Percentiles rank a stretch among this genome's conserved stretches.
phyloP scores from a whole-genome alignment of 1,284 basidiomycete genomes.

The Polyporus tsugae region DNA sequence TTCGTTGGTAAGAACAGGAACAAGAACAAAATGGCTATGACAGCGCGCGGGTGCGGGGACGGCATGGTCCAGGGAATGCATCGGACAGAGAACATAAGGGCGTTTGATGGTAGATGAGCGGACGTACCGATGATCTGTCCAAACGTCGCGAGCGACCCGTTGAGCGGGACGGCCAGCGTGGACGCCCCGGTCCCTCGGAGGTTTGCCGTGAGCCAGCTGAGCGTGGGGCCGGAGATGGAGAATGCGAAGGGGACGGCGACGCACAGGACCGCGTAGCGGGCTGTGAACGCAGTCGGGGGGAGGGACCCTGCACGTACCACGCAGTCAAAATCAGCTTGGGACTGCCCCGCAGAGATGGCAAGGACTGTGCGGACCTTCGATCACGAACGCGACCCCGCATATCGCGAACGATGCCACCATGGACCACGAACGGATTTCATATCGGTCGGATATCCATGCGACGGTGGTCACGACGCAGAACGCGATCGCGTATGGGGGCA shows the following conservation, averaged over 20 bases:
- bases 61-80: neutral
- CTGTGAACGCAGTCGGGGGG: conserved; percentile 39
- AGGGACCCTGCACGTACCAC: conserved; percentile 36
- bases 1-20: neutral
- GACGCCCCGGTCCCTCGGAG: conserved; percentile 41
- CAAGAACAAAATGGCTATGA: neutral
- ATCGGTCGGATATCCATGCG: conserved; percentile 33
- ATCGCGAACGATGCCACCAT: conserved; percentile 24
- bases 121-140: conserved; percentile 44
- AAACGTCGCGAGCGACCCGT: conserved; percentile 44
- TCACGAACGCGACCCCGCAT: conserved; percentile 29
- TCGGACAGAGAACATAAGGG: neutral
- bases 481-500: conserved; percentile 57
- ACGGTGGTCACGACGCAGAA: conserved; percentile 43
- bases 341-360: conserved; percentile 9
- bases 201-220: conserved; percentile 48
- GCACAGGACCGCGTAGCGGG: conserved; percentile 45
- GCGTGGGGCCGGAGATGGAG: conserved; percentile 44
- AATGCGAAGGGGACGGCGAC: conserved; percentile 45
- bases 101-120: neutral
- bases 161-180: conserved; percentile 46
- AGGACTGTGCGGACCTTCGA: conserved; percentile 25
- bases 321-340: conserved; percentile 16
- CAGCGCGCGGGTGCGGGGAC: neutral
- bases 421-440: conserved; percentile 30